These are phyloP conservation scores for Panellus pusillus DNA, from an alignment of 768 basidiomycete genomes.

Conservation along the genomic window DNA sequence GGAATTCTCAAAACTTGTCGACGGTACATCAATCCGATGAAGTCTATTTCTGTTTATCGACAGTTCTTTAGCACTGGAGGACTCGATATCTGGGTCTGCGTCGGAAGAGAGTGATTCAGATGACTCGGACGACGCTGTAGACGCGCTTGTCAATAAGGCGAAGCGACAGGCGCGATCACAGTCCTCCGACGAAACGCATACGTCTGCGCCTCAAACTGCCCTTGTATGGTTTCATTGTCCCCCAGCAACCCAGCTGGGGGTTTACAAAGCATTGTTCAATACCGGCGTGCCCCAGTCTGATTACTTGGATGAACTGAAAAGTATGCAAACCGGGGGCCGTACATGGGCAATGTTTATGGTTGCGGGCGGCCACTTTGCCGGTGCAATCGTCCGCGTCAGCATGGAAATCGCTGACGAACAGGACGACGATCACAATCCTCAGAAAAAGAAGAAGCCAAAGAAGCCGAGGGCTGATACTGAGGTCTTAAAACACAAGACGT, in stretches of 20 bases:
- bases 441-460: constrained; percentile 52
- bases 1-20: constrained; percentile 76
- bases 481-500: constrained; percentile 89
- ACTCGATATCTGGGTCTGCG: constrained; percentile 91
- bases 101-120: constrained; percentile 56
- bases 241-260: constrained; percentile 84
- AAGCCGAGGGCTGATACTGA: constrained; percentile 77
- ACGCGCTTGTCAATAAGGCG: constrained; percentile 63
- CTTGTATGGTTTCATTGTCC: constrained; percentile 90
- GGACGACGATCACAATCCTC: constrained; percentile 35
- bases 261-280: constrained; percentile 75
- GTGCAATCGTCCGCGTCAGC: constrained; percentile 78
- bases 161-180: constrained; percentile 46
- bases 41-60: background rate
- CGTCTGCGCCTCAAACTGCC: constrained; percentile 54
- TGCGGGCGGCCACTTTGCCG: constrained; percentile 98
- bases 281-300: constrained; percentile 38
- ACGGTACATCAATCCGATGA: constrained; percentile 51
- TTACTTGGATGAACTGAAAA: constrained; percentile 61
- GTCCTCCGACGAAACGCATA: constrained; percentile 39
- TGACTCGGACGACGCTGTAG: constrained; percentile 58
- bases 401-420: constrained; percentile 44
- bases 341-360: constrained; percentile 96
- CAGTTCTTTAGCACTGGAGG: constrained; percentile 58
- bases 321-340: constrained; percentile 68